Base-by-base conservation (phyloP, 2,329 filamentous ascomycete genomes). In the Clonostachys solani region DNA sequence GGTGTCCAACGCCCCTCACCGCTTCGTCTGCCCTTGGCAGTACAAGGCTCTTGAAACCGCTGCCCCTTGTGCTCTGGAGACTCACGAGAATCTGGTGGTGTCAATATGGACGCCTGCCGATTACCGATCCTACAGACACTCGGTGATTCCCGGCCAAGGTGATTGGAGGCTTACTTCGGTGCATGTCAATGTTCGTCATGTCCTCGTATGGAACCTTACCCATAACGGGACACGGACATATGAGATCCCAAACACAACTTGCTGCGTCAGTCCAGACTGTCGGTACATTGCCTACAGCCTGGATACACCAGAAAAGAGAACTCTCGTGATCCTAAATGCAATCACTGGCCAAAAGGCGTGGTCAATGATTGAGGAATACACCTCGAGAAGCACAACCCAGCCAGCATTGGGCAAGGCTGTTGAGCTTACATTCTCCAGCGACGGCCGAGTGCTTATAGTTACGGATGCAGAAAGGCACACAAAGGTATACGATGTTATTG, bases 101-200 rank as follows among this genome's bases (percentile, higher is more conserved):
- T 71, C 67, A 6, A 65, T 71, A 19, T 71, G 68, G 68, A 66
- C 69, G 40, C 65, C 66, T 0, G 65, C 68, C 6, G 59, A 53
- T 23, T 68, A 65, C 51, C 62, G 60, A n/a, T 29, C 23, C 3
- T 29, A 29, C 23, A 29, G 23, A 29, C 23, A 29, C 23, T 29
- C 23, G 23, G 61, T 63, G 9, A 55, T 69, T 6, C 16, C 40
- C 18, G 56, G 58, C 10, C 52, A 60, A 3, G 53, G 56, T 4
- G 23, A 29, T 29, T 69, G 56, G 50, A 67, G 67, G 44, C 59
- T 71, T 1, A 54, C 55, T 2, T 63, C 63, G 2, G 58, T 61
- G 0, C 18, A 53, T 2, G 66, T 70, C 5, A 54, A 59, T 2
- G 57, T 56, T 45, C 60, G 66, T 1, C 57, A 64, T 37, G 65